These are phyloP conservation scores for Podaxis sp. DNA, from an alignment of 768 basidiomycete genomes.

Conservation along the genomic window DNA sequence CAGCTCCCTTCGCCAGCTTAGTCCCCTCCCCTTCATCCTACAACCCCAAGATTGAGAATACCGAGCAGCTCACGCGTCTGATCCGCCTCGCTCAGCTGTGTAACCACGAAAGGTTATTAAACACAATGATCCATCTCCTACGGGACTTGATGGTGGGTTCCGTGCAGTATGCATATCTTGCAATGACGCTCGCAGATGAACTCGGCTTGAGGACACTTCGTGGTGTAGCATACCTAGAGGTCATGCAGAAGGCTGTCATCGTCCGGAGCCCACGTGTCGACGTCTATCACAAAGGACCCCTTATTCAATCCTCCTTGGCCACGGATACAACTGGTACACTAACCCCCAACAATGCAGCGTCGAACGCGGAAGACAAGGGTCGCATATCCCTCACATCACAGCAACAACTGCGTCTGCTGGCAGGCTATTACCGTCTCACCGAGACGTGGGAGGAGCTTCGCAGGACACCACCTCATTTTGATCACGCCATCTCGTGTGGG, in stretches of 20 bases:
- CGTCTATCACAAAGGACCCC: constrained; percentile 16
- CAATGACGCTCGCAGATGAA: constrained; percentile 72
- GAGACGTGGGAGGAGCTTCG: constrained; percentile 64
- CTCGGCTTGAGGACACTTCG: constrained; percentile 54
- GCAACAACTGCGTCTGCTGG: constrained; percentile 63
- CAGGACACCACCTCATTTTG: constrained; percentile 51
- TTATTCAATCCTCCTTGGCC: constrained; percentile 13
- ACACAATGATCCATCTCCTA: constrained; percentile 55
- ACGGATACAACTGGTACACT: neutral
- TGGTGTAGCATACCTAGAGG: constrained; percentile 66
- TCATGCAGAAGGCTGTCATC: constrained; percentile 59
- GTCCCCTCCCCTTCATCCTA: constrained; percentile 8
- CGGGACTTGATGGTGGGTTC: constrained; percentile 59
- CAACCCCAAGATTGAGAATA: constrained; percentile 25
- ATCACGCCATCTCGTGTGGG: constrained; percentile 58
- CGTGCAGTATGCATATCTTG: constrained; percentile 64
- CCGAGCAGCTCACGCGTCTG: constrained; percentile 51
- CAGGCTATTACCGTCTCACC: constrained; percentile 67
- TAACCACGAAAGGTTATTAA: constrained; percentile 53
- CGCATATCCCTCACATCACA: constrained; percentile 39
- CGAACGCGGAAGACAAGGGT: constrained; percentile 25
- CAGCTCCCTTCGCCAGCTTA: constrained; percentile 14
- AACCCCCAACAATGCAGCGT: constrained; percentile 11
- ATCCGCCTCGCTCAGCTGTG: constrained; percentile 67
- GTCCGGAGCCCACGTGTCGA: constrained; percentile 34